A percentile compares a stretch with the other conserved stretches of the same genome.
phyloP scores from a whole-genome alignment of 2,329 filamentous ascomycete genomes.

The Emericellopsis cladophorae region DNA sequence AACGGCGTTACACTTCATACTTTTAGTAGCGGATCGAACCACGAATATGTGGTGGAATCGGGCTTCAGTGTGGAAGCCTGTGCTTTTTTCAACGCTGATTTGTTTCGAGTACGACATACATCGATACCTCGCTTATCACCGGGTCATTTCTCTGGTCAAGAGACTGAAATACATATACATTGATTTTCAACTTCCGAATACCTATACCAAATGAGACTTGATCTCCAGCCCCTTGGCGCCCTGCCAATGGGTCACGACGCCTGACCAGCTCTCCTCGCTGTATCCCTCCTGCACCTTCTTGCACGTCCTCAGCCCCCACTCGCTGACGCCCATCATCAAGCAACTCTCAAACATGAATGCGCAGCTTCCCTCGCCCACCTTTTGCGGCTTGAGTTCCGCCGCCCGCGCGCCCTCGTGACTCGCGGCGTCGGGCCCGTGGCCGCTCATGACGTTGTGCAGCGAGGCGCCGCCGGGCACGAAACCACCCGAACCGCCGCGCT shows the following conservation, averaged over 20 bases:
- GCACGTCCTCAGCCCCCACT: slow-evolving; percentile 53
- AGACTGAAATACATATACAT: too few relatives aligned
- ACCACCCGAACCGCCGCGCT: slow-evolving; percentile 34
- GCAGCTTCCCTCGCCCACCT: slow-evolving; percentile 49
- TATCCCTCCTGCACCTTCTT: slow-evolving; percentile 52
- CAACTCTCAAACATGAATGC: slow-evolving; percentile 62
- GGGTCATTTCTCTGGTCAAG: too few relatives aligned
- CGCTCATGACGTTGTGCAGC: slow-evolving; percentile 60
- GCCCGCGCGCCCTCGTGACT: slow-evolving; percentile 43
- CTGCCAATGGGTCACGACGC: slow-evolving; percentile 40
- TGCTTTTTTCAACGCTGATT: too few relatives aligned
- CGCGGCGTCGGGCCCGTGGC: slow-evolving; percentile 47
- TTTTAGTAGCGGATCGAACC: too few relatives aligned
- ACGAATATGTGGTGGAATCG: too few relatives aligned
- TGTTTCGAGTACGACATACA: too few relatives aligned
- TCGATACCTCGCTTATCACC: too few relatives aligned
- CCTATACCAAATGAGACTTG: slow-evolving; percentile 1
- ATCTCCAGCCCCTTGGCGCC: slow-evolving; percentile 1
- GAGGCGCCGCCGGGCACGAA: slow-evolving; percentile 46
- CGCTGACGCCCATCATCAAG: slow-evolving; percentile 58
- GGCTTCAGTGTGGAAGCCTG: too few relatives aligned
- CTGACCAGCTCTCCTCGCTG: slow-evolving; percentile 67
- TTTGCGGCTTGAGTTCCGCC: slow-evolving; percentile 37
- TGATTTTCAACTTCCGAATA: neutral
- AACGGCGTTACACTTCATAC: too few relatives aligned